A percentile compares a stretch with the other conserved stretches of the same genome.
phyloP scores from a whole-genome alignment of 768 basidiomycete species.

The Kwoniella dejecticola region DNA sequence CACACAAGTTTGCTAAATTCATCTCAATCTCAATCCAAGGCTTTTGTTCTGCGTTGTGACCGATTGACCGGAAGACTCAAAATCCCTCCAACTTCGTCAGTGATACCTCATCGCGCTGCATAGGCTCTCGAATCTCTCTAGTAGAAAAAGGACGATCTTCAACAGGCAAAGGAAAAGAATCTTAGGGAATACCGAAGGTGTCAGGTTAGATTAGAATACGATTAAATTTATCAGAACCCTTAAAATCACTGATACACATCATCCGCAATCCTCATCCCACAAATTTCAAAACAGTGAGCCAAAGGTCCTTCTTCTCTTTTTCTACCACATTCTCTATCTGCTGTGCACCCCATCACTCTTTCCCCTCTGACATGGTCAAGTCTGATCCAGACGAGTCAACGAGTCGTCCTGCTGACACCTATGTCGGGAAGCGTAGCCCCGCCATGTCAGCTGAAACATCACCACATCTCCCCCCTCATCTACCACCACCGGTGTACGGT shows the following conservation, averaged over 20 bases:
- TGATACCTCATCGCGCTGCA: background rate
- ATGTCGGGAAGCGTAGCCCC: background rate
- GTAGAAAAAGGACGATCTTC: too few species aligned
- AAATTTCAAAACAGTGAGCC: background rate
- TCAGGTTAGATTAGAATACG: background rate
- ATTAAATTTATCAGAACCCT: background rate
- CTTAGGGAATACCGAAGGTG: background rate
- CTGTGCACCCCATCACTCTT: background rate
- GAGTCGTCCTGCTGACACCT: background rate
- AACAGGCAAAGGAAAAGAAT: background rate
- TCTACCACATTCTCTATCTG: background rate
- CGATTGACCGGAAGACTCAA: background rate
- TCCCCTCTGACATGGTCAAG: background rate
- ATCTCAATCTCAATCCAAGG: background rate
- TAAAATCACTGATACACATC: background rate
- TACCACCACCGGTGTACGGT: conserved; percentile 11
- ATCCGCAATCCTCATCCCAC: background rate
- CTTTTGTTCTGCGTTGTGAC: background rate
- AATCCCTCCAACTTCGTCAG: background rate
- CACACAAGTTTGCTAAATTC: background rate
- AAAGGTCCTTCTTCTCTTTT: background rate
- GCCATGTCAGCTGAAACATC: conserved; percentile 28
- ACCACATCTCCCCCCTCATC: conserved; percentile 19
- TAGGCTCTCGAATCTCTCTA: too few species aligned
- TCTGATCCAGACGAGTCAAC: background rate